Percentiles rank a stretch among this genome's conserved stretches.
These are phyloP conservation scores for Maudiozyma bulderi DNA, from an alignment of 805 yeast genomes.

Conservation along the genomic window DNA sequence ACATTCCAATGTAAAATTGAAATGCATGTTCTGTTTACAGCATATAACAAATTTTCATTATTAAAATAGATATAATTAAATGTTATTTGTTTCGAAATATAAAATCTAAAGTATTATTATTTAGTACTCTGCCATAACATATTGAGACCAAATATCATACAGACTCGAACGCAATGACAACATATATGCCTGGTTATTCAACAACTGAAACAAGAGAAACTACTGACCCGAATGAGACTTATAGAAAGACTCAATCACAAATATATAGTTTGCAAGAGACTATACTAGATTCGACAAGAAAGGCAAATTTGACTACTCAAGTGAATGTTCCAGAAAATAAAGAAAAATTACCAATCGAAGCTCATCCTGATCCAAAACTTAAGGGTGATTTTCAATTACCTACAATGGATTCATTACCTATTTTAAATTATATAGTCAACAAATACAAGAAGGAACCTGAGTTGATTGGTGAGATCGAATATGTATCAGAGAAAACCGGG, in stretches of 20 bases:
- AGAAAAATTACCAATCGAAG: background rate
- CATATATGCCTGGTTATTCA: background rate
- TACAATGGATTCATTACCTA: conserved; percentile 5
- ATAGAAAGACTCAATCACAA: conserved; percentile 26
- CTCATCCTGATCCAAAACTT: background rate
- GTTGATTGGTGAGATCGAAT: conserved; percentile 11
- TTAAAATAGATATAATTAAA: no score
- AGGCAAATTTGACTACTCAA: background rate
- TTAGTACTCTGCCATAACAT: no score
- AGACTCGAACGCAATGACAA: background rate
- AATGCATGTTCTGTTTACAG: no score
- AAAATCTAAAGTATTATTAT: no score
- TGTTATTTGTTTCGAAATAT: no score
- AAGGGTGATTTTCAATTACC: background rate
- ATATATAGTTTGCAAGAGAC: conserved; percentile 28
- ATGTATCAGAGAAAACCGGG: conserved; percentile 10
- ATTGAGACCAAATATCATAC: no score
- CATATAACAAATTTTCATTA: no score
- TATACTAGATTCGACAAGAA: conserved; percentile 21
- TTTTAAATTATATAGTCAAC: conserved; percentile 3
- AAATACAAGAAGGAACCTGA: conserved; percentile 5
- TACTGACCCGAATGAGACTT: conserved; percentile 12
- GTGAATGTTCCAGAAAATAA: background rate
- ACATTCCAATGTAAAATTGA: no score
- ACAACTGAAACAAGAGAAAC: background rate